A percentile compares a stretch with the other conserved stretches of the same genome.
Evolutionary conservation across 768 basidiomycete species (phyloP).

Genomic region (Tylopilus intermedius): DNA sequence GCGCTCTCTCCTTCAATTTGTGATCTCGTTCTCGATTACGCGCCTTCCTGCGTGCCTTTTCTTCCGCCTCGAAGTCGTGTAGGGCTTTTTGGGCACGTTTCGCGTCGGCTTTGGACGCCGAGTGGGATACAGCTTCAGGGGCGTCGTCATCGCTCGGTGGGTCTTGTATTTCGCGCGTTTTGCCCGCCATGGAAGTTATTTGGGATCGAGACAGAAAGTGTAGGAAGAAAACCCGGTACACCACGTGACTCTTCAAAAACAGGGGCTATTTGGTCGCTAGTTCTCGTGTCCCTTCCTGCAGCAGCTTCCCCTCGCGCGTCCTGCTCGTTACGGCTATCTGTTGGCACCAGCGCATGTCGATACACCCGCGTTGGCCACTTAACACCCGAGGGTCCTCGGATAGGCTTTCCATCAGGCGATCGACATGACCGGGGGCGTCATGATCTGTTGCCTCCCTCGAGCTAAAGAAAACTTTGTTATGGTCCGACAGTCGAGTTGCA

Average conservation of each 20-base stretch:
- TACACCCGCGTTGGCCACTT: no score
- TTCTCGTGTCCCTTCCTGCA: no score
- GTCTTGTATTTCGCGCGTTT: constrained; percentile 11
- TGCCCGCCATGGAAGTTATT: constrained; percentile 16
- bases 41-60: constrained; percentile 39
- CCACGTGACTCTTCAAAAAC: neutral
- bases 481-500: no score
- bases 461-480: no score
- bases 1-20: constrained; percentile 46
- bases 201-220: neutral
- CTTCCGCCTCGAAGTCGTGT: constrained; percentile 33
- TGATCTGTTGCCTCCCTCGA: no score
- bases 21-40: constrained; percentile 46
- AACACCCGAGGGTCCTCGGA: no score
- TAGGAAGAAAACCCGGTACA: neutral
- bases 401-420: no score
- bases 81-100: constrained; percentile 36
- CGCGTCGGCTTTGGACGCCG: constrained; percentile 39
- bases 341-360: no score
- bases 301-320: no score
- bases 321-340: no score
- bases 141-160: constrained; percentile 38
- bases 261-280: no score
- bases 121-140: constrained; percentile 49
- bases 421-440: no score